These are phyloP conservation scores for Alternaria incomplexa DNA, from an alignment of 2,329 filamentous ascomycete genomes.

Conservation along the genomic window DNA sequence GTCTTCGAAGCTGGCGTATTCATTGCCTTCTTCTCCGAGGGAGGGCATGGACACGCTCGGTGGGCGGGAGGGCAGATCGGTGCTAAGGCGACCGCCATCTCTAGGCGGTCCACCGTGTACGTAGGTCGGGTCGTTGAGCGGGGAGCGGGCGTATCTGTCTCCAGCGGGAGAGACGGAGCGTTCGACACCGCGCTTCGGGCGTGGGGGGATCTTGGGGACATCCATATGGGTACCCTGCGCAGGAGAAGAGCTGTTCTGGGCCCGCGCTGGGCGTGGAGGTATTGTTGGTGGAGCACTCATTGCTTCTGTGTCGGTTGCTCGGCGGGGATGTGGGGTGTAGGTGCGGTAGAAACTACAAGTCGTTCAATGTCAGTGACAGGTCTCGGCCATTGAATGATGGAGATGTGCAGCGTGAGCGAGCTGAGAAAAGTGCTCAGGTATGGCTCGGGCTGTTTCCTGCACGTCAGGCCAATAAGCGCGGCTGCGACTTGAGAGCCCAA, in stretches of 20 bases:
- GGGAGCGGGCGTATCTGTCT: slow-evolving; percentile 83
- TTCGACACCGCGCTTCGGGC: slow-evolving; percentile 71
- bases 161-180: slow-evolving; percentile 79
- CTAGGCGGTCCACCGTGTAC: slow-evolving; percentile 48
- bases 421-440: slow-evolving; percentile 22
- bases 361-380: slow-evolving; percentile 29
- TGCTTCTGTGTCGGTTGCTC: slow-evolving; percentile 29
- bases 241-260: slow-evolving; percentile 52
- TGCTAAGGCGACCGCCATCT: slow-evolving; percentile 43
- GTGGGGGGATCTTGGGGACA: slow-evolving; percentile 77
- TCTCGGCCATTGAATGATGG: slow-evolving; percentile 20
- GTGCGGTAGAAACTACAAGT: slow-evolving; percentile 16
- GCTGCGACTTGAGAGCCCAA: slow-evolving; percentile 19
- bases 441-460: slow-evolving; percentile 19
- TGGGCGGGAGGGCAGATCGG: slow-evolving; percentile 62
- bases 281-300: slow-evolving; percentile 61
- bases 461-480: slow-evolving; percentile 22
- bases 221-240: slow-evolving; percentile 55
- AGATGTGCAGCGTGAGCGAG: slow-evolving; percentile 25
- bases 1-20: slow-evolving; percentile 73
- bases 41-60: slow-evolving; percentile 83
- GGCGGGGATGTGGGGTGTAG: slow-evolving; percentile 21
- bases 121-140: slow-evolving; percentile 75
- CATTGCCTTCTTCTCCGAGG: slow-evolving; percentile 85
- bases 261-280: slow-evolving; percentile 67